Evolutionary conservation across 768 basidiomycete genomes (phyloP).

Genomic region (Clavulina sp.): DNA sequence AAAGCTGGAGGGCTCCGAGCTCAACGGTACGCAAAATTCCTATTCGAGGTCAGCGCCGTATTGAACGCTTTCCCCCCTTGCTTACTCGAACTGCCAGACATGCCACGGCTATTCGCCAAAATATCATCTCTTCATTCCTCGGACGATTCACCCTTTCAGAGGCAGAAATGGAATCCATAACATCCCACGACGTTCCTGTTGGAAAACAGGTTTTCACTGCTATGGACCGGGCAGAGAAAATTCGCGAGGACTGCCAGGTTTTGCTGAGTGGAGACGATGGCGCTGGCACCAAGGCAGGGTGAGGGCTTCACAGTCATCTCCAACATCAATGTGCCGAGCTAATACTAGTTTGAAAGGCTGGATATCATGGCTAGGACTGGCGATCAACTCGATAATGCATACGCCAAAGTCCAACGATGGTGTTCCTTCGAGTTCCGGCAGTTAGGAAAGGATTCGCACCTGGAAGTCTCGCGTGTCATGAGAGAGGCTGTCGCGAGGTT

Average conservation of each 20-base stretch:
- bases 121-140: constrained; percentile 66
- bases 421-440: constrained; percentile 70
- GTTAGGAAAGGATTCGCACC: constrained; percentile 51
- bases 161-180: constrained; percentile 53
- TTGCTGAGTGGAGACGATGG: constrained; percentile 67
- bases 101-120: constrained; percentile 49
- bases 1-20: constrained; percentile 58
- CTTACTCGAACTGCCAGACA: constrained; percentile 28
- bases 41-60: background rate
- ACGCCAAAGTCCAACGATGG: constrained; percentile 78
- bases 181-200: constrained; percentile 61
- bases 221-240: constrained; percentile 71
- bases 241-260: constrained; percentile 69
- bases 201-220: constrained; percentile 61
- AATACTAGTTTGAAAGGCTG: constrained; percentile 29
- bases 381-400: constrained; percentile 70
- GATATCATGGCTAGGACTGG: constrained; percentile 82
- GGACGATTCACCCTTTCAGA: constrained; percentile 67
- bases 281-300: constrained; percentile 47
- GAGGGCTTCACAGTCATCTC: too few relatives aligned
- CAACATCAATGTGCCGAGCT: too few relatives aligned
- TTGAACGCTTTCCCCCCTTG: constrained; percentile 6
- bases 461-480: constrained; percentile 50
- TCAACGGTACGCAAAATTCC: constrained; percentile 52
- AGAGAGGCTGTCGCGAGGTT: constrained; percentile 57